Base-by-base conservation (phyloP, 495 filamentous ascomycete species). In the Ascodesmis nigricans region DNA sequence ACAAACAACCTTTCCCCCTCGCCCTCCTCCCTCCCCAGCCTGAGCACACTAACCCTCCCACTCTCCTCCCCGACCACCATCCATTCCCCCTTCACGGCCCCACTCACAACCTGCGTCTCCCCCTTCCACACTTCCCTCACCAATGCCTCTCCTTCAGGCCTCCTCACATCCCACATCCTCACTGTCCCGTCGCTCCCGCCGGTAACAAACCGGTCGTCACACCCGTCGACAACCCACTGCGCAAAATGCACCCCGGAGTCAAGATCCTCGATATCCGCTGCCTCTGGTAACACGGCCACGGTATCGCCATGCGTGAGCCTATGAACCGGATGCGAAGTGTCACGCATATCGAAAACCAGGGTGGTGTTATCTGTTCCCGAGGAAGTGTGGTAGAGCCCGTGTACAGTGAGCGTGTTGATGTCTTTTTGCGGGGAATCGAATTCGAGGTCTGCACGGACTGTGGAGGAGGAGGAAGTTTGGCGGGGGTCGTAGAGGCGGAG, bases 121-220 rank as follows among this genome's bases (percentile, higher is more conserved):
- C 73, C 52, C 2, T 42, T 52, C 3, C 60, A 60, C 1, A 64
- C 46, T 42, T 83, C 64, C 16, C 64, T 54, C n/a, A 91, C 60
- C 19, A 75, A 62, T 0, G 60, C 66, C 48, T 73, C 59, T 22
- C 67, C 62, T 0, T 59, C 46, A 2, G 72, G 62, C 14, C 64
- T 63, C 28, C 60, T 60, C 14, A 90, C 60, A 48, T 93, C 70
- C 87, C 87, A 97, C 13, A 70, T 64, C 36, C 81, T 91, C 4
- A 97, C 61, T 0, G 75, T 59, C 1, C 87, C 84, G 48, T 97
- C 87, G 0, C 81, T 87, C 2, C 73, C 74, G 2, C 83, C 87
- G n/a, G 78, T 91, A 46, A 83, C 91, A 29, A 93, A 67, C 0
- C 75, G 61, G 31, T 76, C 68, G 3, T 62, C 55, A n/a, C n/a